These are phyloP conservation scores for Phytophthora lateralis DNA, from an alignment of 352 stramenopile genomes.

Conservation along the genomic window DNA sequence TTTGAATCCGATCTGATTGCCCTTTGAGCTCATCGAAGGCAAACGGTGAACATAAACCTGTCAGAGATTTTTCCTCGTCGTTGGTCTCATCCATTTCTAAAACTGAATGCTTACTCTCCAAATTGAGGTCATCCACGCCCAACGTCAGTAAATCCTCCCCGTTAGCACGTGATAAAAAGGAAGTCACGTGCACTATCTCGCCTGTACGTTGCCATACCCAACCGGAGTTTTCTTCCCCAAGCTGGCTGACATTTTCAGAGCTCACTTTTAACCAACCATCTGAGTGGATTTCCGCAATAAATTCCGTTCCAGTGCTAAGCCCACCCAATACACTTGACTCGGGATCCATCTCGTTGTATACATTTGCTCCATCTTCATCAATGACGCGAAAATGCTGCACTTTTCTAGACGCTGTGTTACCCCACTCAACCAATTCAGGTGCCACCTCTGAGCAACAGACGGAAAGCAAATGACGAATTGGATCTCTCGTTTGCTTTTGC, in stretches of 20 bases:
- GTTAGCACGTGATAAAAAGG: conserved; percentile 15
- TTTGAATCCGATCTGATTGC: conserved; percentile 62
- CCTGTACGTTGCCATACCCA: conserved; percentile 55
- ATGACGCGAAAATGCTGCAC: conserved; percentile 37
- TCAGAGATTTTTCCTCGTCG: conserved; percentile 52
- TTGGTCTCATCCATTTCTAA: conserved; percentile 72
- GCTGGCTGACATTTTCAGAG: conserved; percentile 1
- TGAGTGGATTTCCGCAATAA: conserved; percentile 9
- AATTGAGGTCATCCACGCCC: conserved; percentile 55
- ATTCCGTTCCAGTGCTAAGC: conserved; percentile 34
- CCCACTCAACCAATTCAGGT: conserved; percentile 2
- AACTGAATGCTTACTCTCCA: conserved; percentile 39
- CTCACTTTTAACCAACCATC: conserved; percentile 46
- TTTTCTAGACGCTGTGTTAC: conserved; percentile 9
- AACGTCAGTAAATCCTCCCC: conserved; percentile 69
- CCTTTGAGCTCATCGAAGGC: conserved; percentile 66
- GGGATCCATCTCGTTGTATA: conserved; percentile 31
- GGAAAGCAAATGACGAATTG: conserved; percentile 39
- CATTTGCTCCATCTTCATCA: conserved; percentile 21
- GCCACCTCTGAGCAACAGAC: background rate
- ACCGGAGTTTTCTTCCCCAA: conserved; percentile 14
- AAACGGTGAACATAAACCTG: conserved; percentile 72
- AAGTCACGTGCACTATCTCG: conserved; percentile 43
- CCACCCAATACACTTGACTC: conserved; percentile 22
- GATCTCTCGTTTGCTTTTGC: conserved; percentile 20